Base-by-base conservation (phyloP, 1,139 yeast species). In the Candida mesenterica region DNA sequence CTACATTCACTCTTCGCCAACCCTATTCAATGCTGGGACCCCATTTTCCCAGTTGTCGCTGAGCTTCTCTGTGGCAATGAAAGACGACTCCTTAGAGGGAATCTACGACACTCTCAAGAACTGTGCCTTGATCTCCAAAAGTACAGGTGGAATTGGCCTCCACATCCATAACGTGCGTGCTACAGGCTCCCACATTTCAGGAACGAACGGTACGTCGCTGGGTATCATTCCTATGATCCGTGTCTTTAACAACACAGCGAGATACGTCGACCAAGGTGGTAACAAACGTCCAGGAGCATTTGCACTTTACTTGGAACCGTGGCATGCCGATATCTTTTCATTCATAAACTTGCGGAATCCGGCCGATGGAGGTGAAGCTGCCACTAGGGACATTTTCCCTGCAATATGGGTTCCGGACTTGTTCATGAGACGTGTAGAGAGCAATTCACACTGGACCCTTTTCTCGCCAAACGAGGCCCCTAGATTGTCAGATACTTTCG, bases 201-300 rank as follows among this genome's bases (percentile, higher is more conserved):
- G 78, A 28, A 63, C 81, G 6, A 74, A 74, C 52, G 82, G 82
- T 19, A 65, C 66, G 3, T 73, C 81, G 4, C 73, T 66, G 49
- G 82, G 82, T 14, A 56, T 77, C 30, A 73, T 76, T 15, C 82
- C 82, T 1, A 75, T 77, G 81, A 57, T 77, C 12, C 66, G 76
- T 43, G 82, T 76, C 14, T 76, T 76, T 56, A 76, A 77, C 50
- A 70, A 75, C 49, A 75, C 81, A 5, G 80, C 82, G 13, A 65
- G 79, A 49, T 76, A 75, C 46, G 82, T 77, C 18, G 82, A 77
- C 45, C 82, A 77, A 51, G 82, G 82, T 23, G 82, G 82, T 20
- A 76, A 76, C 47, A 76, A 76, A 54, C 55, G 82, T 45, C 82
- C 82, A 0, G 82, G 82, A 29, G 82, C 82, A 5, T 74, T 77